Percentiles rank a stretch among this genome's conserved stretches.
These are phyloP conservation scores for Stylonectria norvegica DNA, from an alignment of 2,329 filamentous ascomycete genomes.

Conservation along the genomic window DNA sequence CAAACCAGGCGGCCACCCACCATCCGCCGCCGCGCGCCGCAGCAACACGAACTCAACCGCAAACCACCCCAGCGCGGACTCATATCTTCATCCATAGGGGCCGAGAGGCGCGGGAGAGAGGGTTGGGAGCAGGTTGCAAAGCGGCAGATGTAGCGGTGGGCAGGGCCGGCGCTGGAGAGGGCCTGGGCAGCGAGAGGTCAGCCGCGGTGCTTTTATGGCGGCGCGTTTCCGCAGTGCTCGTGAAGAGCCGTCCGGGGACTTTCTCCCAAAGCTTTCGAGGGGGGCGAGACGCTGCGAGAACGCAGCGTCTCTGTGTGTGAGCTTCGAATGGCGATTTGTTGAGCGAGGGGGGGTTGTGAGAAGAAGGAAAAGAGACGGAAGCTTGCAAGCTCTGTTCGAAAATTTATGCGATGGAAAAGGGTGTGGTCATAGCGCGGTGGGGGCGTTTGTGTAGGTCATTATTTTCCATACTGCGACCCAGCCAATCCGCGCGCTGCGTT, in stretches of 20 bases:
- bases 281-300: slow-evolving; percentile 34
- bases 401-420: slow-evolving; percentile 26
- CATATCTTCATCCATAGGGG: slow-evolving; percentile 80
- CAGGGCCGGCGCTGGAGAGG: slow-evolving; percentile 42
- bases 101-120: slow-evolving; percentile 41
- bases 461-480: slow-evolving; percentile 16
- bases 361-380: slow-evolving; percentile 13
- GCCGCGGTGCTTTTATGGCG: slow-evolving; percentile 99
- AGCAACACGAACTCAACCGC: slow-evolving; percentile 10
- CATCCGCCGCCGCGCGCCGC: slow-evolving; percentile 31
- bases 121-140: slow-evolving; percentile 4
- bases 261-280: slow-evolving; percentile 89
- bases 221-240: slow-evolving; percentile 87
- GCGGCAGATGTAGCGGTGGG: slow-evolving; percentile 44
- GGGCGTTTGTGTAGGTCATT: slow-evolving; percentile 15
- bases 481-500: slow-evolving; percentile 27
- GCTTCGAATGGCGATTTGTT: slow-evolving; percentile 99
- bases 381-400: slow-evolving; percentile 6
- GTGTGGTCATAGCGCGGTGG: slow-evolving; percentile 13
- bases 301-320: slow-evolving; percentile 71
- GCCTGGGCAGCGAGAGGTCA: slow-evolving; percentile 67
- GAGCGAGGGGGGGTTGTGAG: slow-evolving; percentile 72
- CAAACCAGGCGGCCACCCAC: slow-evolving; percentile 50
- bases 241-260: slow-evolving; percentile 90
- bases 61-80: slow-evolving; percentile 56